Base-by-base conservation (phyloP, 1,139 yeast species). In the Pichiaceae sp. region DNA sequence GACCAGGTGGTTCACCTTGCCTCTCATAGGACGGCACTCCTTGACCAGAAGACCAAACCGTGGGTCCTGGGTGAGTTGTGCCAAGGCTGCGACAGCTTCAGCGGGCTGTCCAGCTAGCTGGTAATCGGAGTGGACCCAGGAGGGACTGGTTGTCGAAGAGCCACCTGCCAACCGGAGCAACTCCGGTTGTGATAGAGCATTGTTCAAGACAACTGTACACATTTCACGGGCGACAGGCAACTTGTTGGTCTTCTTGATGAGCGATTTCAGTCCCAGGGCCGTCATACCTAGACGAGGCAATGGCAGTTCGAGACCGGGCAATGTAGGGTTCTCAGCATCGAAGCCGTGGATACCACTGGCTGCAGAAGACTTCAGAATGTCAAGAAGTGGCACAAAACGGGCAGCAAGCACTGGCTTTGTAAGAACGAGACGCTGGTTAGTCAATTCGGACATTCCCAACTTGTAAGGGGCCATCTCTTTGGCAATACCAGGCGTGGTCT, bases 81-180 rank as follows among this genome's bases (percentile, higher is more conserved):
- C 69, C 53, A 82, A 65, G 43, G 75, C 72, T 44, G 66, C 59
- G 33, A 78, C 68, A 38, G 73, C 70, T 40, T 67, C 72, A 21
- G 67, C 63, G 39, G 67, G 61, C 9, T 60, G 57, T 35, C 70
- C 71, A 35, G 66, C 56, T 41, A 81, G 59, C 55, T 74, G 73
- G 60, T 63, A 75, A 36, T 72, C 65, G 23, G 96, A 85, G 56
- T 87, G 96, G 36, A 84, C 81, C 87, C 93, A 89, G 47, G 87
- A 77, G 46, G 96, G 87, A 39, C 74, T 70, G 40, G 75, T 66
- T 17, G 78, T 69, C 49, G 72, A 69, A 32, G 65, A 58, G 35
- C 95, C 95, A 33, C 96, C 96, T 29, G 93, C 75, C 46, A 89
- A 69, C 56, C 95, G 74, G 42, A 87, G 60, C 19, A 83, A 65